Conservation (phyloP, 805 yeast species). For the Dipodascus geniculatus region DNA sequence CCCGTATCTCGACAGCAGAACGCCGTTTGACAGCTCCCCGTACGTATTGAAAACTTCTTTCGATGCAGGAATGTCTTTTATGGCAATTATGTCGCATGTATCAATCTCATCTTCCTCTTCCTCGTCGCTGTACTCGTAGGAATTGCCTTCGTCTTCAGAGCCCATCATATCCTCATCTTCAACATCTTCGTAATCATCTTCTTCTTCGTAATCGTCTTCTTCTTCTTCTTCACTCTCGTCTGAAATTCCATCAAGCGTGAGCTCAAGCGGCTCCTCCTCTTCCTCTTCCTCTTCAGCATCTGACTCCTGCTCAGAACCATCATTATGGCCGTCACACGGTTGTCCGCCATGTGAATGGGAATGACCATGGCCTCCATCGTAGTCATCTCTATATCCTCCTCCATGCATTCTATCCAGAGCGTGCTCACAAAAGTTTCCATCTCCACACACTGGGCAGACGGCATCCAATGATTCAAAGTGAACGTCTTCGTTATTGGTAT, state of each 20-base stretch:
- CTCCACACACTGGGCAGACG: conserved; percentile 44
- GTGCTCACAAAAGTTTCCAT: conserved; percentile 32
- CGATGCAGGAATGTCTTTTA: conserved; percentile 7
- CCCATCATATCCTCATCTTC: conserved; percentile 17
- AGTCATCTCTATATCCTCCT: conserved; percentile 14
- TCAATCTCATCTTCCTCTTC: conserved; percentile 19
- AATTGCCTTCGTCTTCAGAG: conserved; percentile 1
- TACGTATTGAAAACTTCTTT: conserved; percentile 72
- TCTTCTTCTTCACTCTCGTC: background rate
- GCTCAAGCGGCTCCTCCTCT: conserved; percentile 9
- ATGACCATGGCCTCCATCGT: conserved; percentile 5
- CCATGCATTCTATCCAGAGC: conserved; percentile 14
- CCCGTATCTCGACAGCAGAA: conserved; percentile 66
- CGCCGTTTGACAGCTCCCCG: conserved; percentile 60
- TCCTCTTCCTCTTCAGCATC: conserved; percentile 12
- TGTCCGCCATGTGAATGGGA: conserved; percentile 11
- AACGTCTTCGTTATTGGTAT: conserved; percentile 48
- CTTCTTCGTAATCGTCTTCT: conserved; percentile 14
- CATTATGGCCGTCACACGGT: conserved; percentile 10
- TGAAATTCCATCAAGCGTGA: conserved; percentile 5
- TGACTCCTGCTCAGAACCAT: conserved; percentile 6
- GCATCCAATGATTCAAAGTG: conserved; percentile 49
- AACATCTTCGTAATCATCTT: conserved; percentile 20
- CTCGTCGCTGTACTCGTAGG: conserved; percentile 15
- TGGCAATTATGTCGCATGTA: conserved; percentile 61